These are phyloP conservation scores for Choanephora cucurbitarum DNA, from an alignment of 371 early-diverging fungal genomes.

Conservation along the genomic window DNA sequence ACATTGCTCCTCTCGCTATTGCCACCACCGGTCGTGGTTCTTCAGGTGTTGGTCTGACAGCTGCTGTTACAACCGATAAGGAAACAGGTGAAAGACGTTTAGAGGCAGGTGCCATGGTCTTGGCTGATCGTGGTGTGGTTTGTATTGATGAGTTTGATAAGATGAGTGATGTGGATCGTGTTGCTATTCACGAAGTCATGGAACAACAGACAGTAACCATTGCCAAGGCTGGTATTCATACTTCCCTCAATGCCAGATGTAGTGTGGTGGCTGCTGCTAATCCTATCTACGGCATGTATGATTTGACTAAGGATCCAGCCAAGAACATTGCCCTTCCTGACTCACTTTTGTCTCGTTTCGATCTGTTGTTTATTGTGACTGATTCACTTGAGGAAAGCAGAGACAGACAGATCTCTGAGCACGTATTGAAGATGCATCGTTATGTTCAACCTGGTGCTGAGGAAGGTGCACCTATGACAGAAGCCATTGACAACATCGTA, in stretches of 20 bases:
- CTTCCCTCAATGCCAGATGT: constrained; percentile 98
- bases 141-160: constrained; percentile 99
- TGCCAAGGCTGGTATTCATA: constrained; percentile 98
- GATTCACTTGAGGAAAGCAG: constrained; percentile 86
- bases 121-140: constrained; percentile 98
- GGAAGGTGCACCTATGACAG: constrained; percentile 78
- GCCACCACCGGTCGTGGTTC: constrained; percentile 97
- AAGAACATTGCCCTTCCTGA: constrained; percentile 99
- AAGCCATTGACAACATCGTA: constrained; percentile 58
- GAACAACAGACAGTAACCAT: constrained; percentile 99
- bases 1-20: constrained; percentile 90
- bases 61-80: constrained; percentile 89
- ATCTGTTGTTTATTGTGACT: constrained; percentile 96
- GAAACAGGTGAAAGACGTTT: constrained; percentile 90
- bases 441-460: constrained; percentile 87
- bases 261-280: constrained; percentile 99
- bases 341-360: constrained; percentile 98
- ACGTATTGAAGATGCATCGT: constrained; percentile 93
- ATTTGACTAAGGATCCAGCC: constrained; percentile 76
- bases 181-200: constrained; percentile 99
- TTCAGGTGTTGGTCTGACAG: constrained; percentile 98
- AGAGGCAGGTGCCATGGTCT: constrained; percentile 99
- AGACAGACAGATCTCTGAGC: constrained; percentile 88
- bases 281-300: constrained; percentile 95
- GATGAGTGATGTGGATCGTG: constrained; percentile 98